Percentiles rank a stretch among this genome's conserved stretches.
Evolutionary conservation across 2,329 filamentous ascomycete species (phyloP).

Genomic region (Metarhizium guizhouense): DNA sequence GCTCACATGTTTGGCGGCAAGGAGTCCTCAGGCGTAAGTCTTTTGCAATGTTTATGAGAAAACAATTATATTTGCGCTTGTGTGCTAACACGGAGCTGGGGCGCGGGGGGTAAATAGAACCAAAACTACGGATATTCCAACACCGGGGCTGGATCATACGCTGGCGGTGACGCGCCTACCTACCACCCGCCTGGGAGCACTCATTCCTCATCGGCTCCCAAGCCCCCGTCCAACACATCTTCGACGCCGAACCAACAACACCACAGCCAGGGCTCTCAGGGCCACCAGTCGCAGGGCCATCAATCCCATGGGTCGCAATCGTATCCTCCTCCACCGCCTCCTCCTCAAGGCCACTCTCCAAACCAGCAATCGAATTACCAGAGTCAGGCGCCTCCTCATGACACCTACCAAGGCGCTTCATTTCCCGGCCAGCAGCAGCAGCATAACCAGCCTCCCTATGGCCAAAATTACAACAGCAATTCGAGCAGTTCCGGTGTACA

Average conservation of each 20-base stretch:
- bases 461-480: constrained; percentile 12
- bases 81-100: constrained; percentile 7
- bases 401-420: constrained; percentile 3
- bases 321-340: constrained; percentile 11
- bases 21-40: constrained; percentile 19
- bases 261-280: constrained; percentile 12
- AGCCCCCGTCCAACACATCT: constrained; percentile 12
- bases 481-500: constrained; percentile 11
- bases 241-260: constrained; percentile 20
- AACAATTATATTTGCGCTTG: background rate
- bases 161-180: constrained; percentile 50
- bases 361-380: constrained; percentile 11
- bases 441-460: constrained; percentile 12
- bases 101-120: constrained; percentile 21
- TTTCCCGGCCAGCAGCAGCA: constrained; percentile 4
- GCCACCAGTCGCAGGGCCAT: constrained; percentile 10
- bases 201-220: constrained; percentile 16
- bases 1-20: constrained; percentile 44
- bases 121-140: constrained; percentile 58
- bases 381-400: constrained; percentile 1
- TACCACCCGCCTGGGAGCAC: constrained; percentile 26
- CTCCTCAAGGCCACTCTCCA: constrained; percentile 10
- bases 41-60: background rate
- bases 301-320: constrained; percentile 8
- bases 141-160: constrained; percentile 45